Evolutionary conservation across 1,139 yeast genomes (phyloP).

Genomic region (Debaryomycetaceae sp.): DNA sequence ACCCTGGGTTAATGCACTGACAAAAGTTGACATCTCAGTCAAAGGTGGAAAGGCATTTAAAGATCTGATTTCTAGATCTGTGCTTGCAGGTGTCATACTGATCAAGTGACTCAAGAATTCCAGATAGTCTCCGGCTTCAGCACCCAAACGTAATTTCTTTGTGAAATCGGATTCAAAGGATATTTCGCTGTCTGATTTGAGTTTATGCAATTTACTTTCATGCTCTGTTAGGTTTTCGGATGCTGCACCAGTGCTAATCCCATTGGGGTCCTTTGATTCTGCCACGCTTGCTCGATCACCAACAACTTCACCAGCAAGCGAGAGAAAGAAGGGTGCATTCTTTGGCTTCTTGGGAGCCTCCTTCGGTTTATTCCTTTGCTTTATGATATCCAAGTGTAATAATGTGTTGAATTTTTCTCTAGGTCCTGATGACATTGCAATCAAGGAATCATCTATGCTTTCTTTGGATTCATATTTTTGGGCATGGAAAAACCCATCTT

Average conservation of each 20-base stretch:
- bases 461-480: conserved; percentile 51
- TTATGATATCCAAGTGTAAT: conserved; percentile 78
- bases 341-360: conserved; percentile 88
- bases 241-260: conserved; percentile 2
- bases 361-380: conserved; percentile 81
- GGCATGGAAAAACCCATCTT: conserved; percentile 21
- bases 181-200: conserved; percentile 21
- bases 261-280: conserved; percentile 36
- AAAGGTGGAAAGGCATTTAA: conserved; percentile 62
- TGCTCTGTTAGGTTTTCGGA: conserved; percentile 12
- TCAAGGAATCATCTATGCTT: conserved; percentile 61
- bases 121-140: conserved; percentile 35
- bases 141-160: conserved; percentile 52
- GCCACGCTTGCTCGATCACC: conserved; percentile 69
- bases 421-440: conserved; percentile 77
- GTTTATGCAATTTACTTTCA: conserved; percentile 25
- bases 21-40: conserved; percentile 61
- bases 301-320: conserved; percentile 58
- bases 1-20: conserved; percentile 63
- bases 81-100: conserved; percentile 68
- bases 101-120: conserved; percentile 55
- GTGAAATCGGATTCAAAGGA: conserved; percentile 77
- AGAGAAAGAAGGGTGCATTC: conserved; percentile 77
- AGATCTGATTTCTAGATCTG: conserved; percentile 86
- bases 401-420: conserved; percentile 76